phyloP scores from a whole-genome alignment of 441 rosid species.

The Jatropha podagrica region DNA sequence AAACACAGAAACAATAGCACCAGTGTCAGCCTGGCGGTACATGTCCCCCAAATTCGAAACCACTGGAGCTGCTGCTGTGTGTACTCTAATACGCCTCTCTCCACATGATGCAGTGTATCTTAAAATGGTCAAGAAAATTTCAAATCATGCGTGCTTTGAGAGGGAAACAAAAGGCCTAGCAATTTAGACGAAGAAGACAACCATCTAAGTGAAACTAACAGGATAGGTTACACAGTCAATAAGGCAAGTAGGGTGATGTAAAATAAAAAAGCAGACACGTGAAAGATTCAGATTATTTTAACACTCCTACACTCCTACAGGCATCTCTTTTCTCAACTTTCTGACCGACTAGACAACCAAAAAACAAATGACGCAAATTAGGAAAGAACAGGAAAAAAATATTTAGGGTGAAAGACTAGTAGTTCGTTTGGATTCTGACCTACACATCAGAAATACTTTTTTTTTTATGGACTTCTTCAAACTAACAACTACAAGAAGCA shows the following conservation, averaged over 20 bases:
- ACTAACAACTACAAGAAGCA: neutral
- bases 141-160: constrained; percentile 1
- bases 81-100: constrained; percentile 98
- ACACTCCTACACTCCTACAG: neutral
- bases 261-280: neutral
- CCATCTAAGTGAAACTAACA: constrained; percentile 16
- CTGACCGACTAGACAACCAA: neutral
- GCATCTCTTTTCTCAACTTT: neutral
- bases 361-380: neutral
- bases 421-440: neutral
- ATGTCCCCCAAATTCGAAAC: constrained; percentile 93
- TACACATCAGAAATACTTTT: neutral
- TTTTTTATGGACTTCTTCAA: neutral
- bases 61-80: constrained; percentile 90
- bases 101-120: constrained; percentile 99
- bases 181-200: constrained; percentile 19
- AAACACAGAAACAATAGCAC: constrained; percentile 84
- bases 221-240: neutral
- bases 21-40: constrained; percentile 95
- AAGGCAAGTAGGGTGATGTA: neutral
- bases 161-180: constrained; percentile 8
- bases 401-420: neutral
- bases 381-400: neutral
- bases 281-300: neutral
- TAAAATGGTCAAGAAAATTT: constrained; percentile 43